Evolutionary conservation across 1,139 yeast genomes (phyloP), one percentile per base, ranked within the genome.

Genomic region (Hanseniaspora sp.): DNA sequence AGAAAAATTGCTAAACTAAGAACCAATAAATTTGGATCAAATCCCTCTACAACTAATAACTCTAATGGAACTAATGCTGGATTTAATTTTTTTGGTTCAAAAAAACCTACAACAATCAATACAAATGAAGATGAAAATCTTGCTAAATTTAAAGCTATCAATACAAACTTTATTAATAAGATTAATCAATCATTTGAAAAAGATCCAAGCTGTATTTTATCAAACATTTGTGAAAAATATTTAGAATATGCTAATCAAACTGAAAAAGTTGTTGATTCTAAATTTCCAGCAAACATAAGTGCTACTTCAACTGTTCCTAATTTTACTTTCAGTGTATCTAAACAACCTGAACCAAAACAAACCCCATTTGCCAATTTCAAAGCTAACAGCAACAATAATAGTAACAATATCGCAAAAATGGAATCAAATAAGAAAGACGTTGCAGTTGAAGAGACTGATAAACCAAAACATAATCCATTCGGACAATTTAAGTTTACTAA

Each of bases 1-100:
- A 74, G 96, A 64, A 84, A 81, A 71, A 73, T 83, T 53, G 72
- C 84, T 30, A 75, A 76, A 64, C 88, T 90, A 13, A 75, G 76
- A 57, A 61, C 62, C 34, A 64, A 60, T 52, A 23, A 56, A 56
- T 15, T 47, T 37, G 23, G 57, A 49, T n/a, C 62, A 58, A 49
- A 53, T 59, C 13, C 52, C 56, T 35, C 56, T 6, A 57, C 55
- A 48, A 62, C 64, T 2, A 58, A n/a, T 23, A 4, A 2, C 4
- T 23, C 23, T 23, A 23, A 23, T 23, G 23, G 23, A 23, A 23
- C 23, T 23, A 23, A 23, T 23, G 23, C 23, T 23, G 23, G 23
- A n/a, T 31, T 42, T 30, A 12, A 15, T 55, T 15, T 39, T 56
- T 8, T 56, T 55, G 7, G 39, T 37, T 2, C 8, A 2, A 7